Base-by-base conservation (phyloP, 495 filamentous ascomycete genomes). In the Tetracladium setigerum region DNA sequence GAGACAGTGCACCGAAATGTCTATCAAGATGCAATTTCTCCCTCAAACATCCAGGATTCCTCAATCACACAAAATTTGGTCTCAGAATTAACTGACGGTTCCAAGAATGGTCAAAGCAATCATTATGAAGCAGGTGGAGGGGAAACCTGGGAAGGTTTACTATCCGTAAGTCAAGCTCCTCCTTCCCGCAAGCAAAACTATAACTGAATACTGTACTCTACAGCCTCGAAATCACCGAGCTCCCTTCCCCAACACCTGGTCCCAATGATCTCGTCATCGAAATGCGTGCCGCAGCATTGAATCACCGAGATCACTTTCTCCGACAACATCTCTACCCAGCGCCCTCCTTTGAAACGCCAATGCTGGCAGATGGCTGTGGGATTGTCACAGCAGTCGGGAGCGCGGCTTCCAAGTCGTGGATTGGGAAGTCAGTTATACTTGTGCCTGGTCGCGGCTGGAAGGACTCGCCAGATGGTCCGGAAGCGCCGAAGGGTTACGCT, bases 291-390 rank as follows among this genome's bases (percentile, higher is more conserved):
- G 84, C 82, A 8, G 79, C 89, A 13, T 80, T 95, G 44, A 96
- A 95, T 68, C 90, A 95, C 69, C 84, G 87, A 44, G 89, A 95
- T 63, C 75, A 90, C 56, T 95, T 95, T 73, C 83, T 92, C 64
- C 86, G 89, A 46, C 88, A 91, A 60, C 83, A 89, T 57, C 79
- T 95, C 34, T 96, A 96, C 71, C 90, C 90, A 1, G 81, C 76
- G 41, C 79, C 84, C 48, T 79, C 86, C 13, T 95, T 94, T 62
- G 68, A 76, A 41, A 64, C 77, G 24, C 87, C 90, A 0, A 66
- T 95, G 19, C 72, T 91, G 22, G 77, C 87, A 33, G 90, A 96
- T 60, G 90, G 86, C 22, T 77, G 71, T 49, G 90, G 88, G 22
- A 62, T 71, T 30, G 86, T 95, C n/a, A 70, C 78, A 31, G 63